Conservation (phyloP, 345 rosid species). For the Citrus australasica region DNA sequence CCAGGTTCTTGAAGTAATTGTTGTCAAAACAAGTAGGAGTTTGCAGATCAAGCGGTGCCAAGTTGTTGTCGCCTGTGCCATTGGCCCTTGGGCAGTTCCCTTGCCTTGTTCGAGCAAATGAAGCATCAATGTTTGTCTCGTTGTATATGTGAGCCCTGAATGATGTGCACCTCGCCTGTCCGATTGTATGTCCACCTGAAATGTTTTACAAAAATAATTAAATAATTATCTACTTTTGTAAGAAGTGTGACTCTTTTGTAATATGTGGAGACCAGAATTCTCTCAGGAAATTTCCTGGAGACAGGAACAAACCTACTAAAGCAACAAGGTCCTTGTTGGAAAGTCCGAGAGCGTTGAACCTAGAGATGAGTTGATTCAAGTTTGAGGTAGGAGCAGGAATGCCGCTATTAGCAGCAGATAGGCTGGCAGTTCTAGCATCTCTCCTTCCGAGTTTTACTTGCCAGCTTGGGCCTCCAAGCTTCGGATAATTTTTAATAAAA, state of each 20-base stretch:
- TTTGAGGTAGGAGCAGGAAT: constrained; percentile 67
- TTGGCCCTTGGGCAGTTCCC: constrained; percentile 44
- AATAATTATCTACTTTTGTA: neutral
- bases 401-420: constrained; percentile 63
- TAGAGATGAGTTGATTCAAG: constrained; percentile 52
- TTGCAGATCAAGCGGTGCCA: constrained; percentile 63
- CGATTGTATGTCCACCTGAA: constrained; percentile 76
- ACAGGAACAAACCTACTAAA: constrained; percentile 49
- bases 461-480: constrained; percentile 91
- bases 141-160: constrained; percentile 70
- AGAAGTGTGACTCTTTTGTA: neutral
- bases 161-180: constrained; percentile 61
- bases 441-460: constrained; percentile 83
- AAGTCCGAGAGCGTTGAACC: constrained; percentile 65
- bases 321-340: constrained; percentile 76
- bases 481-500: neutral
- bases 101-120: constrained; percentile 47
- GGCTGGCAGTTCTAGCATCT: constrained; percentile 78
- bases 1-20: constrained; percentile 64
- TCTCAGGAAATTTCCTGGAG: neutral
- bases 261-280: no score
- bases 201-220: neutral
- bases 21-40: constrained; percentile 62
- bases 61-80: constrained; percentile 53
- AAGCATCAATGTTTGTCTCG: constrained; percentile 58